Conservation (phyloP, 805 yeast species). For the Lipomyces mesembrius region DNA sequence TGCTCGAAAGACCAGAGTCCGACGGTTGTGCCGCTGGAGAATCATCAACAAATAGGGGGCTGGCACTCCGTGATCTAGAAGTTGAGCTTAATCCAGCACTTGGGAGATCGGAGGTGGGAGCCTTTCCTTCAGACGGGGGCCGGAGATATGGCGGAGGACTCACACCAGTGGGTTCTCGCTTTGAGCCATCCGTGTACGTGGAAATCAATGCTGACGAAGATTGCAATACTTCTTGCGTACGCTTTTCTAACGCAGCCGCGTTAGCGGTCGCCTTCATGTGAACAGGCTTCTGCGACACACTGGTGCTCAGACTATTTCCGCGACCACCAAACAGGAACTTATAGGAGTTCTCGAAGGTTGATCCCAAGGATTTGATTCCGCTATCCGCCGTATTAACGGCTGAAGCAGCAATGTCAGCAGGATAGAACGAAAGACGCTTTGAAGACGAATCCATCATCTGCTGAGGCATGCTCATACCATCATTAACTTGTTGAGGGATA, state of each 20-base stretch:
- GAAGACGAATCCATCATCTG: not conserved
- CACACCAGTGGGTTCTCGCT: constrained; percentile 15
- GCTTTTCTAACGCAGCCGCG: constrained; percentile 22
- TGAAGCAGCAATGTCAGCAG: constrained; percentile 42
- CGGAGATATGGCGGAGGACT: constrained; percentile 20
- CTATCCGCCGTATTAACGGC: constrained; percentile 42
- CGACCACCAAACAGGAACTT: constrained; percentile 40
- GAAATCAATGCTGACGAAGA: constrained; percentile 27
- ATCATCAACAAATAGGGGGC: not conserved
- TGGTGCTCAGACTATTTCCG: not conserved
- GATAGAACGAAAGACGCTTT: constrained; percentile 21
- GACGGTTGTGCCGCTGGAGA: constrained; percentile 1
- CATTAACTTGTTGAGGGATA: not conserved
- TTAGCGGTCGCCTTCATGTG: constrained; percentile 26
- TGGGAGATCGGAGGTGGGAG: not conserved
- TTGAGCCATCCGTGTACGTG: constrained; percentile 18
- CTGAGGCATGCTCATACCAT: not conserved
- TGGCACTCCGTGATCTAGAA: not conserved
- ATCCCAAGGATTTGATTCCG: constrained; percentile 44
- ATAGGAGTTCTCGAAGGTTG: constrained; percentile 46
- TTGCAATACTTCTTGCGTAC: constrained; percentile 33
- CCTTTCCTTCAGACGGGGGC: not conserved
- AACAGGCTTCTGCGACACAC: constrained; percentile 10
- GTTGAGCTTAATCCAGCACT: not conserved
- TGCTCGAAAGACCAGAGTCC: constrained; percentile 3